A percentile compares a stretch with the other conserved stretches of the same genome.
phyloP scores from a whole-genome alignment of 495 filamentous ascomycete species.

The Annulohypoxylon nitens region DNA sequence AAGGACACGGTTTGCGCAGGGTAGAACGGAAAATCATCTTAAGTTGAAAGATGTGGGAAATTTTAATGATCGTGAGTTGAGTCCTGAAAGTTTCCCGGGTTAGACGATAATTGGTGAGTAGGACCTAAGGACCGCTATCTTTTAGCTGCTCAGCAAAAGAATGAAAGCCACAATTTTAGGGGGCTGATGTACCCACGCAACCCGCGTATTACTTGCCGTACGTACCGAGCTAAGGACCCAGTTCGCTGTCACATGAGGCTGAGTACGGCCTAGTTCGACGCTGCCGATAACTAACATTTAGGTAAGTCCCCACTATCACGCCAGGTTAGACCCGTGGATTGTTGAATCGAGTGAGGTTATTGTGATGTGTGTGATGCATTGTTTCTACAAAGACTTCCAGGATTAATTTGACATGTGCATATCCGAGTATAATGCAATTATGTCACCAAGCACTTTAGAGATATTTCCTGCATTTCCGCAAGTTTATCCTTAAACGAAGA shows the following conservation, averaged over 20 bases:
- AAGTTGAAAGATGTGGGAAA: not conserved
- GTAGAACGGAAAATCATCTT: constrained; percentile 5
- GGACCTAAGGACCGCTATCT: not conserved
- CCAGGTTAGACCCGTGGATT: not conserved
- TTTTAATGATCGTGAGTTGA: constrained; percentile 13
- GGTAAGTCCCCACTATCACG: constrained; percentile 17
- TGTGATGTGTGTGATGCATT: constrained; percentile 2
- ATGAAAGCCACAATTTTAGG: constrained; percentile 36
- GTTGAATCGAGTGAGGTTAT: not conserved
- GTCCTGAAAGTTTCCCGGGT: not conserved
- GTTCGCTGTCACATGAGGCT: constrained; percentile 35
- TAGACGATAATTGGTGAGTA: not conserved
- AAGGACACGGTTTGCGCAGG: constrained; percentile 7
- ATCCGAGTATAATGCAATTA: not conserved
- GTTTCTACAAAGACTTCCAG: not conserved
- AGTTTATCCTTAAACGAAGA: not conserved
- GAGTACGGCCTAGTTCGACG: constrained; percentile 17
- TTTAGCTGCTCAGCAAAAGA: not conserved
- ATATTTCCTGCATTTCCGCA: not conserved
- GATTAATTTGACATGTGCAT: not conserved
- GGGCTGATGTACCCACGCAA: constrained; percentile 13
- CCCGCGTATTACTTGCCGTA: constrained; percentile 9
- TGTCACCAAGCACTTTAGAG: constrained; percentile 2
- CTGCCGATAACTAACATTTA: constrained; percentile 1
- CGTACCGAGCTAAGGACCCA: constrained; percentile 9